Evolutionary conservation across 225 moss, liverwort and hornwort genomes (phyloP), one percentile per base, ranked within the genome.

Genomic region (Polytrichum commune): DNA sequence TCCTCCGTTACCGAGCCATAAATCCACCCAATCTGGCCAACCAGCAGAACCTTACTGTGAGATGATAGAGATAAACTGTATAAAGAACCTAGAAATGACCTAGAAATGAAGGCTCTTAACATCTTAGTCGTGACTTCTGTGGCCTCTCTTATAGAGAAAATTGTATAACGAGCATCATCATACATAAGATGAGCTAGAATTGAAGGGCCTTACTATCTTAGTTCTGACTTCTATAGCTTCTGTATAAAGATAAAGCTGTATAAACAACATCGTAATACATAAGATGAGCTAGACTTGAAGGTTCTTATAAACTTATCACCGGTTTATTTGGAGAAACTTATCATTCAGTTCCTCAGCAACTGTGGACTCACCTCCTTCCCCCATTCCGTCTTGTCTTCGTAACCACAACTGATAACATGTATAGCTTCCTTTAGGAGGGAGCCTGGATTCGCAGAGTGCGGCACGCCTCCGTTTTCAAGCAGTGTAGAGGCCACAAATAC

Each of bases 351-450:
- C 46, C 46, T 46, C 46, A 16, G 46, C 13, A 38, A 46, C 46
- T 54, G 20, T 27, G 38, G 35, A 64, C 63, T 64, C 26, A 94
- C 94, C 92, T 95, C 94, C 70, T 92, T 95, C 19, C 94, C 94
- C 94, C 94, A 95, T 29, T 95, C 92, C n/a, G 94, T 83, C 73
- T 92, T 92, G 67, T 95, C 94, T 82, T 95, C 94, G 28, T 92
- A 95, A 35, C 92, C 94, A 68, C 94, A 95, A 64, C 94, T 95
- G 69, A 95, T 92, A 64, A 95, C 94, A 69, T 95, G 92, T 62
- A 95, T 92, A 28, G 94, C 90, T 86, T 95, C 94, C 75, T 95
- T 94, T 73, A 93, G 75, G 60, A 91, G 84, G 16, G 83, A 88
- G 29, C 82, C 91, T 7, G 93, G 84, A 65, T 82, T 88, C 0